Percentiles rank a stretch among this genome's conserved stretches.
Conservation (phyloP, 83 land plant species). For the Diphasiastrum complanatum region DNA sequence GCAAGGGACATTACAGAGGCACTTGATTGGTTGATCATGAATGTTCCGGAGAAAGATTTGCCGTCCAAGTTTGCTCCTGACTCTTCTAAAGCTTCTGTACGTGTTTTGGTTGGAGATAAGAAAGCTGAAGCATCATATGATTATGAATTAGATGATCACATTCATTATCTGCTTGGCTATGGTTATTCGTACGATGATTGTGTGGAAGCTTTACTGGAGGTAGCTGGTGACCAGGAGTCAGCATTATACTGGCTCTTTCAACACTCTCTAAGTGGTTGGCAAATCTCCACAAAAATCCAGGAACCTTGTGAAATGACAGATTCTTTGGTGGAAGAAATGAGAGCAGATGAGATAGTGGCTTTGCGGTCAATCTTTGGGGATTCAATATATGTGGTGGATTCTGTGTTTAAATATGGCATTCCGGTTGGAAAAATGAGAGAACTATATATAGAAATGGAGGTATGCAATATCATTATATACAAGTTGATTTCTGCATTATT, state of each 20-base stretch:
- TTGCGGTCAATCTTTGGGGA: conserved; percentile 32
- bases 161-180: conserved; percentile 15
- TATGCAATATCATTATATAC: background rate
- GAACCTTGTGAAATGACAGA: background rate
- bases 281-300: background rate
- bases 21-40: conserved; percentile 38
- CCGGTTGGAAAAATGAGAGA: background rate
- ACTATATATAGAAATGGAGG: conserved; percentile 36
- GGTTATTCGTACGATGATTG: conserved; percentile 29
- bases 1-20: conserved; percentile 20
- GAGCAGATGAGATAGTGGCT: conserved; percentile 30
- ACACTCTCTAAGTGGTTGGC: background rate
- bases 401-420: conserved; percentile 16
- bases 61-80: conserved; percentile 34
- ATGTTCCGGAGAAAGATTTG: conserved; percentile 31
- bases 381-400: conserved; percentile 3
- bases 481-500: background rate
- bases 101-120: conserved; percentile 24
- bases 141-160: background rate
- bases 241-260: conserved; percentile 27
- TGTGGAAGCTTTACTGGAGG: conserved; percentile 21
- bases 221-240: conserved; percentile 19
- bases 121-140: background rate
- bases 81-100: conserved; percentile 35
- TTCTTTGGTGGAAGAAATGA: conserved; percentile 15